phyloP scores from a whole-genome alignment of 768 basidiomycete species.

The Mycena vulgaris region DNA sequence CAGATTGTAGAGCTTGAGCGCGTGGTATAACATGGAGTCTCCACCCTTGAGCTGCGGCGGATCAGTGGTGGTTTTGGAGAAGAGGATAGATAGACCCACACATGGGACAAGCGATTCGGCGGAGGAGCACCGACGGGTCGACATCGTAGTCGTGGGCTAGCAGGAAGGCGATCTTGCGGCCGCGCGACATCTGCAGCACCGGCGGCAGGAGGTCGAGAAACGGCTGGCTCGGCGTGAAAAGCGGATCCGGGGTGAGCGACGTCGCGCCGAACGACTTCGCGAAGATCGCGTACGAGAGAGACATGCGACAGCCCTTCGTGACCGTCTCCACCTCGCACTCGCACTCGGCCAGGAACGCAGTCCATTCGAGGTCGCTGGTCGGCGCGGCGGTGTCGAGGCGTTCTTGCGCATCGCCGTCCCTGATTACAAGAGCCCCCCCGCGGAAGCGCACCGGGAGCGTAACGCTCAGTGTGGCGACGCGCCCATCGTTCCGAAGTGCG shows the following conservation, averaged over 20 bases:
- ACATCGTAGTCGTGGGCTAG: constrained; percentile 78
- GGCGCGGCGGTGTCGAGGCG: constrained; percentile 74
- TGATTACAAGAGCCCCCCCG: constrained; percentile 76
- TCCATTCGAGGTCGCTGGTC: constrained; percentile 83
- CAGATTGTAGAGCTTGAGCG: constrained; percentile 83
- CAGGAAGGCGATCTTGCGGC: constrained; percentile 81
- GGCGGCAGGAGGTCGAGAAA: constrained; percentile 82
- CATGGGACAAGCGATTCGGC: constrained; percentile 81
- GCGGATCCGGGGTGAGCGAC: constrained; percentile 66
- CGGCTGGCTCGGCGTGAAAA: constrained; percentile 81
- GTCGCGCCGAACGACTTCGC: constrained; percentile 76
- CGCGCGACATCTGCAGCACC: constrained; percentile 79
- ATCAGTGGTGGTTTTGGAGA: neutral
- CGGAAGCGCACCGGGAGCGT: constrained; percentile 83
- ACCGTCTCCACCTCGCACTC: constrained; percentile 83
- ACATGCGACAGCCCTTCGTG: constrained; percentile 77
- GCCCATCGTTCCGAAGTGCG: constrained; percentile 71
- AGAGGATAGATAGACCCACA: constrained; percentile 54
- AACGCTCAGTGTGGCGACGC: constrained; percentile 80
- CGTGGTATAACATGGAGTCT: constrained; percentile 82
- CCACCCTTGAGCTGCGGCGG: constrained; percentile 77
- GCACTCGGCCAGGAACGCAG: constrained; percentile 81
- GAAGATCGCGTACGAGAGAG: constrained; percentile 80
- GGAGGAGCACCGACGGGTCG: constrained; percentile 76
- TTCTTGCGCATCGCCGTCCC: constrained; percentile 72